Evolutionary conservation across 495 filamentous ascomycete genomes (phyloP), one percentile per base, ranked within the genome.

Genomic region (Hypoxylon lenormandii): DNA sequence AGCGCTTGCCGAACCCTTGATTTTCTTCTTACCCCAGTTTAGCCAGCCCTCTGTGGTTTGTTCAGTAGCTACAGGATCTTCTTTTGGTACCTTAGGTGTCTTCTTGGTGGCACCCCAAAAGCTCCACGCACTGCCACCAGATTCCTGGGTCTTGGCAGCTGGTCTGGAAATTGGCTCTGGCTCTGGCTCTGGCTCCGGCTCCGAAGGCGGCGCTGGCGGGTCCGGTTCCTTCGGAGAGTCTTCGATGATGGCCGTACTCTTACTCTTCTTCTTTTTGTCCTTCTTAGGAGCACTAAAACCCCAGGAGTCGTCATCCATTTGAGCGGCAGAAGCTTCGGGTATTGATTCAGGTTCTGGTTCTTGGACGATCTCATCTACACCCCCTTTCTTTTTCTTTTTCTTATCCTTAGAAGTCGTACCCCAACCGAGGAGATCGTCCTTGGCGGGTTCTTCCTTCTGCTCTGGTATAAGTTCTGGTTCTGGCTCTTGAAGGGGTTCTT

Each of bases 61-160:
- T 2, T 43, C 33, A 3, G 52, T 21, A 8, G 69, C 4, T 12
- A 47, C 19, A 12, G 57, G 38, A n/a, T 49, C 67, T 28, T 58
- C 67, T 45, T 63, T 68, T 6, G 28, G 7, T 55, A 74, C 73
- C 45, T 79, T 75, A n/a, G 71, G 69, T 16, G 73, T 70, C 28
- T 78, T 72, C 30, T 73, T 77, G 13, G 70, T 72, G 8, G 76
- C 77, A 26, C 76, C 77, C 76, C 76, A 79, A 67, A 80, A 79
- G 49, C 69, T 72, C 69, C 77, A 78, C 37, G 74, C 72, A 42
- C 67, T 72, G 23, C 60, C 43, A 43, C 33, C 61, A 23, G 61
- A 46, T 43, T 80, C 74, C 42, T 74, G 30, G 10, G 5, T 70
- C 21, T 70, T 61, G 54, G 11, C 10, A 15, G n/a, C n/a, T n/a